Base-by-base conservation (phyloP, 177 flowering plant species). In the Telopea speciosissima region DNA sequence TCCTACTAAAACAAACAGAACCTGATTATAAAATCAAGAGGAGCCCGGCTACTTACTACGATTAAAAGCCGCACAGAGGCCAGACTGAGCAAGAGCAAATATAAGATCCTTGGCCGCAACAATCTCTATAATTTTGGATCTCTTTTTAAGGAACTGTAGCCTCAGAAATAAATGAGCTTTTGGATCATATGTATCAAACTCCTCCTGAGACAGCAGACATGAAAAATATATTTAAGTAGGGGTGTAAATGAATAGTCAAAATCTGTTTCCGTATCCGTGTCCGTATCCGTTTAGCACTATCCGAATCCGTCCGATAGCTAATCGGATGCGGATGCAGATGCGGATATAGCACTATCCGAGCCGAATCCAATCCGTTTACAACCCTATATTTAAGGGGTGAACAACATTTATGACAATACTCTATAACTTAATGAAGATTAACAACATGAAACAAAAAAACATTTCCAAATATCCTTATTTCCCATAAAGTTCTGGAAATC, bases 121-220 rank as follows among this genome's bases (percentile, higher is more conserved):
- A 33, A 70, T 70, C 31, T 70, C 72, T 33, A 70, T 70, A 11
- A 70, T 61, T 42, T 70, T 70, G 54, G 54, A 45, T 26, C 75
- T 40, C 70, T 67, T 68, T 59, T 67, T 67, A 26, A 67, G 70
- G 7, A 67, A 73, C 36, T 62, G 71, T 45, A 73, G 63, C 8
- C 60, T 68, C 28, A 66, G 69, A 66, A 72, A 72, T 19, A 44
- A 66, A 21, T 72, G 74, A 66, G 65, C 74, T 66, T 62, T 59
- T 66, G 70, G 74, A 40, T 72, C 74, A 66, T 65, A 42, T 31
- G 69, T 72, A 44, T 72, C 74, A 58, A 72, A 72, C 31, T 72
- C 74, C 61, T 72, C 74, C 74, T 72, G 70, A 59, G 62, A 11
- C 44, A 69, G 64, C 17, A 23, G 28, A 59, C 31, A 59, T 31